phyloP scores from a whole-genome alignment of 441 rosid genomes.

The Brassica balearica region DNA sequence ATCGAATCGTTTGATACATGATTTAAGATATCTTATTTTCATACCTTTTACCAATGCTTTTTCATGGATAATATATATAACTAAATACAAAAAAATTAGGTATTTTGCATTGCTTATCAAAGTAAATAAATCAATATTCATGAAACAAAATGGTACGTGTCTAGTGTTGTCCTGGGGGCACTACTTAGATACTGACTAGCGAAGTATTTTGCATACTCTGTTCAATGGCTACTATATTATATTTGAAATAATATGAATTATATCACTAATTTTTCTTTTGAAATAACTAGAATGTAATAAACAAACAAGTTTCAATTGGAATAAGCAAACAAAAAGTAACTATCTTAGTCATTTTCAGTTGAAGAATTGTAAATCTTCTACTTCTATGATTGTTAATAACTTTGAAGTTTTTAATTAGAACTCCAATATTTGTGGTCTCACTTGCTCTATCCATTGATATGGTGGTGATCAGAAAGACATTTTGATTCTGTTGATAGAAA shows the following conservation, averaged over 20 bases:
- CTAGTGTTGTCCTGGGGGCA: constrained; percentile 16
- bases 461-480: constrained; percentile 20
- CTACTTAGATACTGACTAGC: constrained; percentile 21
- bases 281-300: not conserved
- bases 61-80: constrained; percentile 14
- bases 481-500: constrained; percentile 28
- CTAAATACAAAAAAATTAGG: not conserved
- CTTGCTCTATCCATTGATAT: constrained; percentile 14
- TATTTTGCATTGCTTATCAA: constrained; percentile 17
- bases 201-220: constrained; percentile 13
- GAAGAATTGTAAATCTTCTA: not conserved
- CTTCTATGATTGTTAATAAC: constrained; percentile 10
- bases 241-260: not conserved
- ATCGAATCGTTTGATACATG: not conserved
- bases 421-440: constrained; percentile 6
- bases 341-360: not conserved
- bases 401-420: not conserved
- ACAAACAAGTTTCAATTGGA: not conserved
- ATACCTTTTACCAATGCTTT: not conserved
- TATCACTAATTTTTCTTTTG: not conserved
- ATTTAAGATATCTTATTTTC: constrained; percentile 16
- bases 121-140: not conserved
- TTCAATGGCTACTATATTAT: not conserved
- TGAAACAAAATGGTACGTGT: constrained; percentile 17
- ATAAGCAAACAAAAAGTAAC: constrained; percentile 6